Percentiles rank a stretch among this genome's conserved stretches.
Conservation (phyloP, 1,284 basidiomycete species). For the Marasmius oreades region DNA sequence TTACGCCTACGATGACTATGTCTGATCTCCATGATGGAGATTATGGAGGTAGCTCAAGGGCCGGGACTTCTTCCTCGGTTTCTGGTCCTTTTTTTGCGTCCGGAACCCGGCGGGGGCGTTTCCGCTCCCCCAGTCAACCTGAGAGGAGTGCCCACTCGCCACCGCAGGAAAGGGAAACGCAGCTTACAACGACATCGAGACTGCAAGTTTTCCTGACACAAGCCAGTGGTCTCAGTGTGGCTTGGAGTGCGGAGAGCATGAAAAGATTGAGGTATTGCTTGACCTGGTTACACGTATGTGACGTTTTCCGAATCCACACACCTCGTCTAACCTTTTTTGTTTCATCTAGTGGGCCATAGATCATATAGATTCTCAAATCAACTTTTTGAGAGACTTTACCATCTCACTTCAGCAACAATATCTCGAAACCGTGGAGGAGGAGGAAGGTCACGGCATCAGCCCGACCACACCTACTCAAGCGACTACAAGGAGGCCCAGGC, state of each 20-base stretch:
- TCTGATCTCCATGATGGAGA: background rate
- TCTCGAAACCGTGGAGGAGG: background rate
- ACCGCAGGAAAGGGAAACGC: background rate
- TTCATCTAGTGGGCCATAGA: conserved; percentile 72
- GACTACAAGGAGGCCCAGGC: conserved; percentile 17
- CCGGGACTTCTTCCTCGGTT: background rate
- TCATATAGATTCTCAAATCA: conserved; percentile 86
- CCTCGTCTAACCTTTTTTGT: conserved; percentile 1
- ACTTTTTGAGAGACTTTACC: conserved; percentile 80
- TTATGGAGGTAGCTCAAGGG: background rate
- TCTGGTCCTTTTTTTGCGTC: background rate
- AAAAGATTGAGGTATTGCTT: conserved; percentile 82
- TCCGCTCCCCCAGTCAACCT: background rate
- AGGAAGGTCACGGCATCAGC: background rate
- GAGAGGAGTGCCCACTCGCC: background rate
- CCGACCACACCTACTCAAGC: conserved; percentile 15
- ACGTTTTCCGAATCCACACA: background rate
- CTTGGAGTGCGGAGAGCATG: conserved; percentile 89
- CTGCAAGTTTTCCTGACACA: conserved; percentile 86
- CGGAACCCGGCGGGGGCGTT: background rate
- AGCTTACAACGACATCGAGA: conserved; percentile 45
- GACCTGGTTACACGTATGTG: conserved; percentile 80
- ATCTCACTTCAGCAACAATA: conserved; percentile 54
- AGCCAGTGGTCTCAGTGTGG: conserved; percentile 86
- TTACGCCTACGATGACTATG: background rate